These are phyloP conservation scores for Nicotiana benthamiana DNA, from an alignment of 257 asterid genomes.

Conservation along the genomic window DNA sequence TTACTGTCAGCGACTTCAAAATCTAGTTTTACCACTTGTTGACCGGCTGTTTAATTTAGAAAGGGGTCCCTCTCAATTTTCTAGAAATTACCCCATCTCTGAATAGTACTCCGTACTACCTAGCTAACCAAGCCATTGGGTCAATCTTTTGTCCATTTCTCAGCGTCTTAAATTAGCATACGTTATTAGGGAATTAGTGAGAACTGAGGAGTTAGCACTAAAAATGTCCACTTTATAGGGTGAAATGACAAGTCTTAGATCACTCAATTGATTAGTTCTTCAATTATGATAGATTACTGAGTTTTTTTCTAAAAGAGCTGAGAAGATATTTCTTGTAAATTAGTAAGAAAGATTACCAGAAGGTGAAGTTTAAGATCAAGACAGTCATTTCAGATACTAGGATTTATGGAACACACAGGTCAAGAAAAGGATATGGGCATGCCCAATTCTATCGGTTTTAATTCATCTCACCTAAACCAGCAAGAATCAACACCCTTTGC, in stretches of 20 bases:
- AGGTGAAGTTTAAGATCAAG: conserved; percentile 4
- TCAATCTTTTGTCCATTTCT: conserved; percentile 2
- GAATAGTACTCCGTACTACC: neutral
- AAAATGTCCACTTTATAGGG: conserved; percentile 18
- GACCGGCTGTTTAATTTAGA: neutral
- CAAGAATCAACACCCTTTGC: conserved; percentile 15
- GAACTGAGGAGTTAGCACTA: conserved; percentile 29
- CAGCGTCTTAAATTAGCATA: conserved; percentile 12
- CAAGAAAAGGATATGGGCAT: conserved; percentile 23
- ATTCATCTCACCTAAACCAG: conserved; percentile 19
- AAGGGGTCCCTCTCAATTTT: neutral
- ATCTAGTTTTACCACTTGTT: neutral
- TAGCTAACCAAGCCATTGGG: neutral
- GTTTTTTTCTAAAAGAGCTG: neutral
- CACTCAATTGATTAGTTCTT: conserved; percentile 13
- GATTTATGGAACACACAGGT: conserved; percentile 41
- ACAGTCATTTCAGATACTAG: neutral
- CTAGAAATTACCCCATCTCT: neutral
- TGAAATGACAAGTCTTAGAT: conserved; percentile 10
- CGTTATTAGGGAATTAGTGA: conserved; percentile 17
- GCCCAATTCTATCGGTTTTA: conserved; percentile 18
- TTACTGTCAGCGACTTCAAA: neutral
- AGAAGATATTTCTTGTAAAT: neutral
- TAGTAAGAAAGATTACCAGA: neutral
- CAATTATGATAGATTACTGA: neutral